Base-by-base conservation (phyloP, 768 basidiomycete genomes). In the Leucogyrophana mollusca region DNA sequence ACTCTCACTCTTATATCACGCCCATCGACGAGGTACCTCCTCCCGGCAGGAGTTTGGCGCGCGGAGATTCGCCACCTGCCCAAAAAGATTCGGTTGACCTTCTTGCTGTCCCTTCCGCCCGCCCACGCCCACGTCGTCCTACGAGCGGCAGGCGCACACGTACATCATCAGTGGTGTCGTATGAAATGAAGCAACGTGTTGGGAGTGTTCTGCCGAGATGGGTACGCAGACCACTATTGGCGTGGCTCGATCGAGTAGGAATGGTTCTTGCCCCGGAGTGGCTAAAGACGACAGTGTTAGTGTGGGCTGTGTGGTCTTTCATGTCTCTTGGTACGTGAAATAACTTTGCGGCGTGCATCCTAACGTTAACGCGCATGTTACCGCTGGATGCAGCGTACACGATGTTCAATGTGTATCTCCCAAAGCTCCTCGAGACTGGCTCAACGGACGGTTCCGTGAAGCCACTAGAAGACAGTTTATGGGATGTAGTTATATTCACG, bases 401-500 rank as follows among this genome's bases (percentile, higher is more conserved):
- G 2, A 92, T 95, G 84, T 94, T 95, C 66, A 95, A 94, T 59
- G 90, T 93, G 21, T 95, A 81, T 59, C 75, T 94, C 16, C 93
- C 93, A 0, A 94, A 90, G 58, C 70, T 94, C 9, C 68, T 95
- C 30, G 93, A 95, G 67, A 77, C 78, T 21, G 50, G 51, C 2
- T 48, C 50, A 4, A 53, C 58, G 2, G 47, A 57, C 11, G 47
- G 47, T 11, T 52, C 58, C 10, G 59, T 72, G 1, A 78, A 79
- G 56, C 72, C 76, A 1, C 61, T 85, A 13, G 75, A 79, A 54
- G 79, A 77, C 46, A 86, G 80, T 35, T 56, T 94, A 30, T 87
- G 87, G 84, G 90, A 94, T 56, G 85, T 92, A n/a, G 80, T 87
- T 24, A 81, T 90, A 25, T 94, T 90, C 54, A 87, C 91, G 1